These are phyloP conservation scores for Hypoxylon cercidicola DNA, from an alignment of 495 filamentous ascomycete genomes.

Conservation along the genomic window DNA sequence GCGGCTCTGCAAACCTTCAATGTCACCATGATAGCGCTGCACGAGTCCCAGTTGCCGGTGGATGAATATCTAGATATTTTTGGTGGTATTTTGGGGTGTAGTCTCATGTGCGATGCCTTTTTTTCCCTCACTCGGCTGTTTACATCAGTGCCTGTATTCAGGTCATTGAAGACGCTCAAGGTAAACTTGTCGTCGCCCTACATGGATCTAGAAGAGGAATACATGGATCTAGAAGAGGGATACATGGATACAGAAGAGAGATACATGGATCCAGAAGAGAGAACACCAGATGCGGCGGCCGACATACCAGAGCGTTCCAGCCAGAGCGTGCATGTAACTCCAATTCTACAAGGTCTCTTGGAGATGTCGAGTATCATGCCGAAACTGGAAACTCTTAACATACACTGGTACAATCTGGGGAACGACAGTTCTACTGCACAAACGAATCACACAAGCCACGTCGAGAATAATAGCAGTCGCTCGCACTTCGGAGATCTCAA, in stretches of 20 bases:
- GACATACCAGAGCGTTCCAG: not conserved
- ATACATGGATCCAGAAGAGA: not conserved
- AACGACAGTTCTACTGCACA: not conserved
- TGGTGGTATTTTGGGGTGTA: not conserved
- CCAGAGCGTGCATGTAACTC: not conserved
- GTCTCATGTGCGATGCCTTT: not conserved
- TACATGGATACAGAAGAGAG: not conserved
- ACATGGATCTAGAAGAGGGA: not conserved
- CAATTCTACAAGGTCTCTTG: too few species aligned
- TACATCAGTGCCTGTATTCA: not conserved
- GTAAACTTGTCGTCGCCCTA: conserved; percentile 9
- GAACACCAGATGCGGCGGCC: not conserved
- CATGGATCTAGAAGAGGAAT: not conserved
- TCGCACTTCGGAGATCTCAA: conserved; percentile 2
- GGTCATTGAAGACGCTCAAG: conserved; percentile 1
- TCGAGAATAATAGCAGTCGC: too few species aligned
- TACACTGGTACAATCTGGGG: conserved; percentile 5
- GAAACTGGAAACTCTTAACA: not conserved
- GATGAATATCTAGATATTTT: conserved; percentile 9
- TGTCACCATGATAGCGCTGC: conserved; percentile 16
- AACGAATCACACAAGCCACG: not conserved
- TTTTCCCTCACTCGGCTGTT: not conserved
- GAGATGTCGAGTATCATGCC: not conserved
- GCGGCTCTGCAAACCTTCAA: conserved; percentile 16
- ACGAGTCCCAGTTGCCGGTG: conserved; percentile 13